Evolutionary conservation across 1,284 basidiomycete genomes (phyloP), one percentile per base, ranked within the genome.

Genomic region (Kwoniella shivajii): DNA sequence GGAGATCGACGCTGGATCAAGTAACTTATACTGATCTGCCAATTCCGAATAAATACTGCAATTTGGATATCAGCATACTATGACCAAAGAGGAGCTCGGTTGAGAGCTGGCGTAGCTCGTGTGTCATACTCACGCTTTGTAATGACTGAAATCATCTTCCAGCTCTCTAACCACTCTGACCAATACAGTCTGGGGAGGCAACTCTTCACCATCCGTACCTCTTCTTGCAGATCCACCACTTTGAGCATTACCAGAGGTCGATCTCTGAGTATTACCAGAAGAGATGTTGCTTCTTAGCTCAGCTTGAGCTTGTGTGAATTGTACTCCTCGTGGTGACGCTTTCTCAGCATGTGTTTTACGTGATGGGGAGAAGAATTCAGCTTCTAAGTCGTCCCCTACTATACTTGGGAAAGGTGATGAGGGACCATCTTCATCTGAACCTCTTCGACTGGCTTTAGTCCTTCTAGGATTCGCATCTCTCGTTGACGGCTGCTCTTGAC

Each of bases 101-200:
- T 22, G 36, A 16, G 22, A 44, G n/a, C n/a, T n/a, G n/a, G n/a
- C n/a, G n/a, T n/a, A n/a, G n/a, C n/a, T n/a, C n/a, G n/a, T n/a
- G n/a, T n/a, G n/a, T n/a, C 24, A 11, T 24, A 77, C 84, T 49
- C 64, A 92, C 90, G 86, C 84, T 77, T 90, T 92, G 75, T 90
- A 92, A 79, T 93, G 91, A 20, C 84, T 84, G 71, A 92, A 93
- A 72, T 94, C 92, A 66, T 91, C 90, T 72, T 94, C 91, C 11
- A 94, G 81, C 77, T 93, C 91, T 55, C 86, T 72, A 38, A 93
- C 80, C 26, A 93, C 89, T 14, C 88, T 82, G 27, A 85, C 82
- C 6, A 93, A 82, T 4, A 92, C 85, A 0, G 90, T 92, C 76
- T 92, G 90, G 18, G 90, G 88, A 1, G 90, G 90, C 2, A 89